Conservation (phyloP, 495 filamentous ascomycete species). For the Hypoxylon intermedium region DNA sequence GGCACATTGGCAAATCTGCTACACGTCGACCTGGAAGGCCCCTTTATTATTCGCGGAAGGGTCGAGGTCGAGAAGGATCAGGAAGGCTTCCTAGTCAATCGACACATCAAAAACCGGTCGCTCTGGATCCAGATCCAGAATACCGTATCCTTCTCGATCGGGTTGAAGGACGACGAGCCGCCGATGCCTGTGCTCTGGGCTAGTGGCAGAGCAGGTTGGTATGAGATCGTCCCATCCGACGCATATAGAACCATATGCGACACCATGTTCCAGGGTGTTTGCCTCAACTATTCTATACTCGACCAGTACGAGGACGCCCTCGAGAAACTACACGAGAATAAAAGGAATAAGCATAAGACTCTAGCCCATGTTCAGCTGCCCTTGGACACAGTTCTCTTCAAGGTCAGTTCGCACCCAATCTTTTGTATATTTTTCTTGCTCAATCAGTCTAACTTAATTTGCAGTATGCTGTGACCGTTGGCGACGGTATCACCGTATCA, state of each 20-base stretch:
- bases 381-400: conserved; percentile 47
- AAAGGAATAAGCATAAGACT: conserved; percentile 41
- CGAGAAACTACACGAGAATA: conserved; percentile 39
- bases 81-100: conserved; percentile 45
- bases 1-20: conserved; percentile 54
- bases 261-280: conserved; percentile 72
- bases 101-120: conserved; percentile 45
- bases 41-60: conserved; percentile 52
- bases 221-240: conserved; percentile 68
- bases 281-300: conserved; percentile 70
- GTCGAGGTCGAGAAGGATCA: conserved; percentile 50
- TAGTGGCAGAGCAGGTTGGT: conserved; percentile 80
- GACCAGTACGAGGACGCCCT: conserved; percentile 44
- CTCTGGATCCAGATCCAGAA: conserved; percentile 69
- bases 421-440: conserved; percentile 3
- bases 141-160: conserved; percentile 73
- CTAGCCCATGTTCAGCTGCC: conserved; percentile 33
- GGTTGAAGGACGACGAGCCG: conserved; percentile 61
- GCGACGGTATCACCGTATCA: conserved; percentile 50
- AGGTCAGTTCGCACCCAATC: conserved; percentile 43
- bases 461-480: conserved; percentile 50
- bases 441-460: conserved; percentile 30
- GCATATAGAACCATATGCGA: conserved; percentile 67
- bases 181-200: conserved; percentile 74
- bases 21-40: conserved; percentile 49